Evolutionary conservation across 2,329 filamentous ascomycete species (phyloP), one percentile per base, ranked within the genome.

Genomic region (Fusarium sp.): DNA sequence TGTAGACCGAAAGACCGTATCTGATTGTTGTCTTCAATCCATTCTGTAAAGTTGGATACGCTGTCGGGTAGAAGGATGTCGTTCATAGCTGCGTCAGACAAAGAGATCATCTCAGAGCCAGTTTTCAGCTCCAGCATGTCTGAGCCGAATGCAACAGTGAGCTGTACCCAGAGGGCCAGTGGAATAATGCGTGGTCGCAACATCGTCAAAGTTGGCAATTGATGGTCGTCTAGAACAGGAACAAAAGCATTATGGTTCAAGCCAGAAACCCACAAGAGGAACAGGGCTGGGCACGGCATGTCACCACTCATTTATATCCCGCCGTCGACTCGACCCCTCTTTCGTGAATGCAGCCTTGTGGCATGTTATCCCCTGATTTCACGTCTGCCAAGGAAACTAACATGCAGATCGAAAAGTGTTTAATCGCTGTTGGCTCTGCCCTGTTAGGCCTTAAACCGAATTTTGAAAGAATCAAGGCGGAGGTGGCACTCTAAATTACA

Each of bases 251-350:
- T 38, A 38, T 11, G 10, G 8, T 18, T 12, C 15, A n/a, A 30
- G 12, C 20, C 15, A 10, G 7, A 10, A 61, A 32, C 11, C 18
- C 15, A n/a, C n/a, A 8, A 58, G 3, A 38, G 18, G 18, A n/a
- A 38, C 11, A 12, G 6, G 44, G 44, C 59, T 49, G 24, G 5
- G 2, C 8, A 24, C n/a, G 30, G 49, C 22, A 30, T 24, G 20
- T n/a, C 18, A 18, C 6, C 7, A 27, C 2, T 16, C 7, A 44
- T 58, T 46, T 51, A 65, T 49, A 32, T 24, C 10, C 24, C 44
- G 12, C 4, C 4, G 12, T 25, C 10, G 32, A 13, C 25, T 13
- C 49, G 64, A 65, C 60, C 59, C 62, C 62, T 64, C 62, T 49
- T 58, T n/a, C 4, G 38, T 0, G 3, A 5, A 40, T 52, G 32